phyloP scores from a whole-genome alignment of 106 monocot genomes.

The Acorus calamus region DNA sequence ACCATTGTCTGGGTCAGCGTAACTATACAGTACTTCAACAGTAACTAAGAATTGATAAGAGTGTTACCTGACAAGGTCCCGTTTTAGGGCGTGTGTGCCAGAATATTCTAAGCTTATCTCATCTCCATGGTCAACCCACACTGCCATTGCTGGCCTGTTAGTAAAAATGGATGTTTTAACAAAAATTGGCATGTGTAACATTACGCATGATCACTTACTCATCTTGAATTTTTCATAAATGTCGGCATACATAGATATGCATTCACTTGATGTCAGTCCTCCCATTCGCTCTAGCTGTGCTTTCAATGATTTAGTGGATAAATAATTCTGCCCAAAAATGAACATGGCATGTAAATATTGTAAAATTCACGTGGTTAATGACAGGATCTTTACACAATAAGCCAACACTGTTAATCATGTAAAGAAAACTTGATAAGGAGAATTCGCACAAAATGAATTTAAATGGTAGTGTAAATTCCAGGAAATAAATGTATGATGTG shows the following conservation, averaged over 20 bases:
- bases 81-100: slow-evolving; percentile 85
- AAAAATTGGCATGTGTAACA: not conserved
- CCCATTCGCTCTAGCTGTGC: slow-evolving; percentile 54
- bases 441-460: no score
- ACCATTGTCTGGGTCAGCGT: no score
- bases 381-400: no score
- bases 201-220: slow-evolving; percentile 28
- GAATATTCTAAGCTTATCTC: slow-evolving; percentile 89
- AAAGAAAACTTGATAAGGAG: no score
- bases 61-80: slow-evolving; percentile 75
- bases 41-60: not conserved
- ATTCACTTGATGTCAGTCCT: slow-evolving; percentile 47
- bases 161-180: not conserved
- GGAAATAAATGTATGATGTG: no score
- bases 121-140: slow-evolving; percentile 95
- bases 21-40: no score
- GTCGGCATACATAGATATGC: slow-evolving; percentile 39
- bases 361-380: no score
- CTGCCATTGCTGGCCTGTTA: slow-evolving; percentile 14
- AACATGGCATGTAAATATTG: not conserved
- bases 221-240: slow-evolving; percentile 57
- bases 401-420: no score
- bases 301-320: slow-evolving; percentile 68
- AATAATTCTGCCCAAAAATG: slow-evolving; percentile 43
- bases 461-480: no score